Evolutionary conservation across 2,329 filamentous ascomycete genomes (phyloP).

Genomic region (Daldinia sp.): DNA sequence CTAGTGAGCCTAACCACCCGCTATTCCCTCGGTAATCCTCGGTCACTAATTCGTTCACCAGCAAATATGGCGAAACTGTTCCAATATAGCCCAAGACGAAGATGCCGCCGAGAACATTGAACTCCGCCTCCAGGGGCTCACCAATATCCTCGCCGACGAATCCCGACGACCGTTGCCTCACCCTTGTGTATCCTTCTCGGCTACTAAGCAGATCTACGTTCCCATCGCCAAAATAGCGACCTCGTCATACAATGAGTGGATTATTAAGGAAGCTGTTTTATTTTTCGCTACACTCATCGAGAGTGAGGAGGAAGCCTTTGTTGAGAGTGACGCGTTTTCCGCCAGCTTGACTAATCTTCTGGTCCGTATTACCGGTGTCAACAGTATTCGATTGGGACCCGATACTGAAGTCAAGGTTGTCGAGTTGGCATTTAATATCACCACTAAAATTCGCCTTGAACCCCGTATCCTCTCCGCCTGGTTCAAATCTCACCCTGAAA

Average conservation of each 20-base stretch:
- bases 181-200: constrained; percentile 89
- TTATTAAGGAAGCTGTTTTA: constrained; percentile 85
- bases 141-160: constrained; percentile 86
- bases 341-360: constrained; percentile 88
- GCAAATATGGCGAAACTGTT: constrained; percentile 72
- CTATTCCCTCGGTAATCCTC: background rate
- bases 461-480: constrained; percentile 89
- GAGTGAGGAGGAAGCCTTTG: constrained; percentile 94
- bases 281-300: constrained; percentile 95
- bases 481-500: constrained; percentile 75
- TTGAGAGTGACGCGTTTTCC: constrained; percentile 88
- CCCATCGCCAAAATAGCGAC: constrained; percentile 90
- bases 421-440: constrained; percentile 94
- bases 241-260: constrained; percentile 84
- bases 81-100: constrained; percentile 70
- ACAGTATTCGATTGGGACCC: constrained; percentile 77
- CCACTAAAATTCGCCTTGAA: constrained; percentile 93
- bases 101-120: constrained; percentile 73
- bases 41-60: constrained; percentile 41
- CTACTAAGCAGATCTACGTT: constrained; percentile 88
- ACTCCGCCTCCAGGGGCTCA: constrained; percentile 72
- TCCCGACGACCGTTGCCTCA: constrained; percentile 89
- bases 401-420: constrained; percentile 91
- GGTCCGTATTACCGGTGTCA: constrained; percentile 79
- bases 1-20: constrained; percentile 59